A percentile compares a stretch with the other conserved stretches of the same genome.
Evolutionary conservation across 2,329 filamentous ascomycete genomes (phyloP).

Genomic region (Amauroascus verrucosus): DNA sequence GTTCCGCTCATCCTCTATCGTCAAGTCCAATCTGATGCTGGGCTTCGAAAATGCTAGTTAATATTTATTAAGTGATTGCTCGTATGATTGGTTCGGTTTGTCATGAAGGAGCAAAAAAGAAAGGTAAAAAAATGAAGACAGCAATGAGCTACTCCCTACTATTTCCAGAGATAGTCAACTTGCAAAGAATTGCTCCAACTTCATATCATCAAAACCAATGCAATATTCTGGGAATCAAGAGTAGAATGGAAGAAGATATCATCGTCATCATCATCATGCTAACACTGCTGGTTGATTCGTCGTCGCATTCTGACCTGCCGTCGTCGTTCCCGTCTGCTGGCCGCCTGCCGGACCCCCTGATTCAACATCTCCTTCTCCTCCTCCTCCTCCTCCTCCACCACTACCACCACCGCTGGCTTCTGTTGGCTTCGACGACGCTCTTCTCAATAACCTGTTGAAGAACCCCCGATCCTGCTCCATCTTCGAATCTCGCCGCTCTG

Average conservation of each 20-base stretch:
- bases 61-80: too few species aligned
- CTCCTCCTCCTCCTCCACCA: not conserved
- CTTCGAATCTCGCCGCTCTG: slow-evolving; percentile 6
- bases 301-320: not conserved
- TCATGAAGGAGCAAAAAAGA: too few species aligned
- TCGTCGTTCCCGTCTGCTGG: not conserved
- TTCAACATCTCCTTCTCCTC: not conserved
- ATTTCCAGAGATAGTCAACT: too few species aligned
- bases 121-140: too few species aligned
- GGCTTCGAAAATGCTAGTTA: too few species aligned
- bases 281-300: slow-evolving; percentile 1
- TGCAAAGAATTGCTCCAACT: too few species aligned
- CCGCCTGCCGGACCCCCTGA: not conserved
- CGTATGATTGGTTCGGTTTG: too few species aligned
- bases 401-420: not conserved
- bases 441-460: not conserved
- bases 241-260: not conserved
- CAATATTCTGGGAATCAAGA: not conserved
- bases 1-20: too few species aligned
- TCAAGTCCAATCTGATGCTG: too few species aligned
- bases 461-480: slow-evolving; percentile 5
- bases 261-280: not conserved
- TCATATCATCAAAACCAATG: too few species aligned
- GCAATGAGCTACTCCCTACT: too few species aligned
- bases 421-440: slow-evolving; percentile 2